phyloP scores from a whole-genome alignment of 179 eudicot genomes.

The Heliamphora pulchella region DNA sequence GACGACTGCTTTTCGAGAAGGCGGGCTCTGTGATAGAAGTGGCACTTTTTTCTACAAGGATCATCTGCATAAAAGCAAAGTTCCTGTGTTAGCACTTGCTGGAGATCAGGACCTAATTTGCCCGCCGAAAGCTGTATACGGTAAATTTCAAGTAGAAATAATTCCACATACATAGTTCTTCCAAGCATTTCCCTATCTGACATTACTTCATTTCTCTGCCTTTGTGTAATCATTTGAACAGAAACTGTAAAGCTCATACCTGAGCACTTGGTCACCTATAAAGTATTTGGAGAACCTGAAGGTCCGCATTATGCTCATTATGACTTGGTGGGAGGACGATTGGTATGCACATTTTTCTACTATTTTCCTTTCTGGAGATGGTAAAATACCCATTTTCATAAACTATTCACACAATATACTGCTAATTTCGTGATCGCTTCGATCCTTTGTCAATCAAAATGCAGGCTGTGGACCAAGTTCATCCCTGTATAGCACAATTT shows the following conservation, averaged over 20 bases:
- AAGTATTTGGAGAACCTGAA: slow-evolving; percentile 70
- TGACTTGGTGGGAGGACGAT: slow-evolving; percentile 83
- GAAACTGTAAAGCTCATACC: slow-evolving; percentile 82
- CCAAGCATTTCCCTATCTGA: slow-evolving; percentile 1
- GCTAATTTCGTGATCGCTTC: neutral
- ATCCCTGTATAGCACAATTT: slow-evolving; percentile 73
- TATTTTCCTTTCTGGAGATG: neutral
- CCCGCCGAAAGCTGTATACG: slow-evolving; percentile 87
- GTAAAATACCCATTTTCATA: neutral
- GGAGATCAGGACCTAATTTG: slow-evolving; percentile 84
- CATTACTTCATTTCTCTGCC: neutral
- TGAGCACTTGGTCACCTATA: slow-evolving; percentile 57
- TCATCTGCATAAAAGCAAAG: slow-evolving; percentile 56
- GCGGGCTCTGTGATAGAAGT: slow-evolving; percentile 74
- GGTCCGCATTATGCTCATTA: slow-evolving; percentile 99
- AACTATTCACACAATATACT: neutral
- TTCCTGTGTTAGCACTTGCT: slow-evolving; percentile 83
- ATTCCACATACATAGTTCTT: neutral
- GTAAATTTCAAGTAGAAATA: slow-evolving; percentile 23
- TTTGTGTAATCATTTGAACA: slow-evolving; percentile 25
- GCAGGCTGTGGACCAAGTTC: slow-evolving; percentile 82
- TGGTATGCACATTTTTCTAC: slow-evolving; percentile 37
- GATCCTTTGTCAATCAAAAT: neutral
- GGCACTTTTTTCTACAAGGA: slow-evolving; percentile 82
- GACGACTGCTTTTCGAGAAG: slow-evolving; percentile 68